Percentiles rank a stretch among this genome's conserved stretches.
Conservation (phyloP, 2,329 filamentous ascomycete genomes). For the Penicillium sp. region DNA sequence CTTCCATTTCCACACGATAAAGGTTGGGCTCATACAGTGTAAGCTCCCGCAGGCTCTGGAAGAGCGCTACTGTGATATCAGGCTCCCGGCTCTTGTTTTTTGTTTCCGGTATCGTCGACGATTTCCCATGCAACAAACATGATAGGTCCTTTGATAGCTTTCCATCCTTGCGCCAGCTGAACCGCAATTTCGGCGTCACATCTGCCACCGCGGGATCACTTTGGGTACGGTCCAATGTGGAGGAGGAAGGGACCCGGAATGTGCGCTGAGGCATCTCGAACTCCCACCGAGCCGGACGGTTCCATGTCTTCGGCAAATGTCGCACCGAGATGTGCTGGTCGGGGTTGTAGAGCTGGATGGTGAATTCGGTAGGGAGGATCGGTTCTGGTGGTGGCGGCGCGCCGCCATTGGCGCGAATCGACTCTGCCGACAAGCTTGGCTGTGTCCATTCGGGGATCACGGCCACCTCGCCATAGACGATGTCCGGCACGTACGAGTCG, state of each 20-base stretch:
- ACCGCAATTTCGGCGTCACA: slow-evolving; percentile 69
- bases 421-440: slow-evolving; percentile 74
- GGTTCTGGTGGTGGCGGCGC: slow-evolving; percentile 65
- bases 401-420: slow-evolving; percentile 68
- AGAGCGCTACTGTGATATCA: slow-evolving; percentile 91
- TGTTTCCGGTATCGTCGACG: slow-evolving; percentile 57
- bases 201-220: slow-evolving; percentile 57
- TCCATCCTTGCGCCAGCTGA: slow-evolving; percentile 86
- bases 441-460: slow-evolving; percentile 83
- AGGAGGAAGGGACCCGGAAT: slow-evolving; percentile 76
- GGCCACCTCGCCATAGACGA: slow-evolving; percentile 83
- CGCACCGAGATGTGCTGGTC: slow-evolving; percentile 75
- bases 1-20: slow-evolving; percentile 84
- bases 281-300: slow-evolving; percentile 76
- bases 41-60: slow-evolving; percentile 70
- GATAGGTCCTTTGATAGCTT: slow-evolving; percentile 83
- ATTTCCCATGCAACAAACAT: slow-evolving; percentile 79
- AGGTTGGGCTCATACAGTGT: slow-evolving; percentile 94
- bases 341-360: slow-evolving; percentile 89
- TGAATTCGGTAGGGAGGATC: slow-evolving; percentile 72
- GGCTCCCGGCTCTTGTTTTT: slow-evolving; percentile 83
- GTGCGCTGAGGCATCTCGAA: slow-evolving; percentile 87
- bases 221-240: slow-evolving; percentile 71
- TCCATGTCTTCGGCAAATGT: slow-evolving; percentile 71
- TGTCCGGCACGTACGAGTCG: slow-evolving; percentile 74